Evolutionary conservation across 257 asterid species (phyloP).

Genomic region (Scutellaria barbata): DNA sequence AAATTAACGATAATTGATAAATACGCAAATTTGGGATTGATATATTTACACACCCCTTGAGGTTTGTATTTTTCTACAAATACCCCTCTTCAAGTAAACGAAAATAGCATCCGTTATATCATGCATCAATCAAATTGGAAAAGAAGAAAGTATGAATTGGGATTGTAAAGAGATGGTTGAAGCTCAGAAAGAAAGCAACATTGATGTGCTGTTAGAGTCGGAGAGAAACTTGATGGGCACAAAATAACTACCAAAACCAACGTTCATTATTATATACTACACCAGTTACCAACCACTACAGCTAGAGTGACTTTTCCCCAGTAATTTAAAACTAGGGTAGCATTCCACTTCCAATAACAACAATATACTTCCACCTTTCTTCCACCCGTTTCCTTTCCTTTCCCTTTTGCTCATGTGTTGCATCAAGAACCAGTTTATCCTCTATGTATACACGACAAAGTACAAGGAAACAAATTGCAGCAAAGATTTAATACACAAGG

Average conservation of each 20-base stretch:
- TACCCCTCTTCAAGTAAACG: too few relatives aligned
- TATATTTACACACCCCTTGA: too few relatives aligned
- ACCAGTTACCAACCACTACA: constrained; percentile 25
- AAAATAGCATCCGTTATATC: too few relatives aligned
- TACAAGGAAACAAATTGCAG: constrained; percentile 35
- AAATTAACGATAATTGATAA: too few relatives aligned
- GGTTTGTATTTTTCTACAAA: too few relatives aligned
- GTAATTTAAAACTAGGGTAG: constrained; percentile 21
- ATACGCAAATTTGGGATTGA: too few relatives aligned
- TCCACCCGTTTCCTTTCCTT: constrained; percentile 28
- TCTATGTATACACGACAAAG: constrained; percentile 43
- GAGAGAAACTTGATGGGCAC: neutral
- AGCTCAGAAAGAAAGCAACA: too few relatives aligned
- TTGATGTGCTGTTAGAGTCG: neutral
- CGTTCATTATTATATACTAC: constrained; percentile 27
- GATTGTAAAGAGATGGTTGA: too few relatives aligned
- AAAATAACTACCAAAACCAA: neutral
- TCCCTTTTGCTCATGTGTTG: constrained; percentile 17
- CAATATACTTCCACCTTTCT: constrained; percentile 35
- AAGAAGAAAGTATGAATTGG: too few relatives aligned
- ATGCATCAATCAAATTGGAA: too few relatives aligned
- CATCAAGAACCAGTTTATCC: constrained; percentile 32
- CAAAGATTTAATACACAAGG: constrained; percentile 41
- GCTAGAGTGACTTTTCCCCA: constrained; percentile 6
- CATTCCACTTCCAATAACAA: constrained; percentile 34